A percentile compares a stretch with the other conserved stretches of the same genome.
Evolutionary conservation across 129 eudicot species (phyloP).

Genomic region (Arctium minus): DNA sequence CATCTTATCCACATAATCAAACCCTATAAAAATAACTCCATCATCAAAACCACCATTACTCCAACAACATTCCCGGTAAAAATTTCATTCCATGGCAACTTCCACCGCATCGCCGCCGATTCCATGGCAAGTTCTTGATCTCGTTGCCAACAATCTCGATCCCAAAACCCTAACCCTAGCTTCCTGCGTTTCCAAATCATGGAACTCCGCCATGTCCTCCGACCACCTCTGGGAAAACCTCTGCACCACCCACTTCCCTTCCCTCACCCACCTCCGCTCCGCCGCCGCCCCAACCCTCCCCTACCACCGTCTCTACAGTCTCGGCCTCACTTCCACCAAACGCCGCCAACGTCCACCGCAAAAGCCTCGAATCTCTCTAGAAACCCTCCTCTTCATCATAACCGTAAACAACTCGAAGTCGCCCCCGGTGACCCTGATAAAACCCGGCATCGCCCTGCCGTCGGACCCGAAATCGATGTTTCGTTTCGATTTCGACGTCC

Average conservation of each 20-base stretch:
- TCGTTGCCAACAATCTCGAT: constrained; percentile 46
- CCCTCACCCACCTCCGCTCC: constrained; percentile 46
- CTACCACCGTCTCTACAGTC: constrained; percentile 43
- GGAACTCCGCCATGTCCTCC: constrained; percentile 59
- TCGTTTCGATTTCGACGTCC: constrained; percentile 48
- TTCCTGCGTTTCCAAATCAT: constrained; percentile 54
- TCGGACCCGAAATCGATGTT: constrained; percentile 34
- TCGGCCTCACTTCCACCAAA: constrained; percentile 38
- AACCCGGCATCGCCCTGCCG: constrained; percentile 29
- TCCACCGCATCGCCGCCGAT: not conserved
- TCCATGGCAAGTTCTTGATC: constrained; percentile 54
- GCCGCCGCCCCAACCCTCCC: constrained; percentile 31
- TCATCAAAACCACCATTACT: not conserved
- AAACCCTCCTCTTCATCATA: constrained; percentile 40
- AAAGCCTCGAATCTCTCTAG: constrained; percentile 39
- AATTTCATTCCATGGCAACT: not conserved
- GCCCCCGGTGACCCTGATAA: constrained; percentile 16
- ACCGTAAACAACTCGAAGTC: constrained; percentile 29
- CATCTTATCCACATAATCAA: constrained; percentile 20
- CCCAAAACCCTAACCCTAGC: constrained; percentile 60
- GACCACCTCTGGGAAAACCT: constrained; percentile 75
- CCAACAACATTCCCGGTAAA: not conserved
- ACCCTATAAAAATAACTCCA: constrained; percentile 17
- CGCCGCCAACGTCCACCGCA: constrained; percentile 46
- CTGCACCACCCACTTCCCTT: constrained; percentile 51